phyloP scores from a whole-genome alignment of 495 filamentous ascomycete species.

The Penicillium desertorum region DNA sequence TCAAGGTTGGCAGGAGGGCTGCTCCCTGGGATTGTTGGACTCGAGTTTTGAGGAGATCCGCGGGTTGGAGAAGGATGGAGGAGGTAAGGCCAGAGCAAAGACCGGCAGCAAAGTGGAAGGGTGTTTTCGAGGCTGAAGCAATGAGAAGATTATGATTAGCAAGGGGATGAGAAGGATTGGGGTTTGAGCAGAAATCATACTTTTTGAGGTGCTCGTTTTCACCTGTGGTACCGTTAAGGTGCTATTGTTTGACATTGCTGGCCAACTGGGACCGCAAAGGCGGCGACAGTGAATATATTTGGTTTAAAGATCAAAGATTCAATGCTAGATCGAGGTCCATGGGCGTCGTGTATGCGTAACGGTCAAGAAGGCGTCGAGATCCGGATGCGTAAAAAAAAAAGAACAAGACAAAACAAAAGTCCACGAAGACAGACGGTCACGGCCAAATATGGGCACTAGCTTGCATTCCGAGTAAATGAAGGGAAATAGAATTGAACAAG shows the following conservation, averaged over 20 bases:
- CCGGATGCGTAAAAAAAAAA: conserved; percentile 16
- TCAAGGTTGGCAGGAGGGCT: conserved; percentile 68
- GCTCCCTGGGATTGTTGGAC: conserved; percentile 66
- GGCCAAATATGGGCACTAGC: conserved; percentile 1
- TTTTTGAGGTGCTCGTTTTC: conserved; percentile 35
- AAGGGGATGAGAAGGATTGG: neutral
- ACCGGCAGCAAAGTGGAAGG: conserved; percentile 87
- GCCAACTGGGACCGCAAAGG: neutral
- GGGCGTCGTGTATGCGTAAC: conserved; percentile 2
- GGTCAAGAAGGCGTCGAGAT: conserved; percentile 10
- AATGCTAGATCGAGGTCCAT: conserved; percentile 22
- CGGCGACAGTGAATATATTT: neutral
- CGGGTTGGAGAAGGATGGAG: conserved; percentile 88
- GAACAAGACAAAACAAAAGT: conserved; percentile 5
- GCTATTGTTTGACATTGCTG: conserved; percentile 40
- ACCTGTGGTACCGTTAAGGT: conserved; percentile 35
- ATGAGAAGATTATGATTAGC: neutral
- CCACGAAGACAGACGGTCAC: conserved; percentile 11
- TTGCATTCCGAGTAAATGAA: conserved; percentile 13
- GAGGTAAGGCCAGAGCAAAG: conserved; percentile 82
- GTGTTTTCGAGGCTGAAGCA: conserved; percentile 44
- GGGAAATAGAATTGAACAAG: neutral
- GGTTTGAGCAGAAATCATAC: conserved; percentile 18
- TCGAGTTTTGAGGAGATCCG: conserved; percentile 94
- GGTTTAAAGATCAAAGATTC: conserved; percentile 2